Conservation (phyloP, 1,284 basidiomycete species). For the Boletellus deceptivus region DNA sequence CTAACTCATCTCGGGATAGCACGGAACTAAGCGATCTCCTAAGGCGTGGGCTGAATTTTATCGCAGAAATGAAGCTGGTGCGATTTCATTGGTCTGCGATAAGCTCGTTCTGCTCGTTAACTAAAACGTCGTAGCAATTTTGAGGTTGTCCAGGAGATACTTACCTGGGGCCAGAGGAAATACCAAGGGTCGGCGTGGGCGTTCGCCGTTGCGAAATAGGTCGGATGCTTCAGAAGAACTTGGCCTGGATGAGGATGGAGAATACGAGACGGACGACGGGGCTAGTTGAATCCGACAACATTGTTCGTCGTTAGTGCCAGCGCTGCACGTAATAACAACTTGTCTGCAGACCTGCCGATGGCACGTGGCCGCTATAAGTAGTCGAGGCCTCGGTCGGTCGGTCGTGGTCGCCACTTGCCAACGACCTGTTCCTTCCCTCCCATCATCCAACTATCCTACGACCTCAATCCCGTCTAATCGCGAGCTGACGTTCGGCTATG, state of each 20-base stretch:
- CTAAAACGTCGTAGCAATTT: constrained; percentile 17
- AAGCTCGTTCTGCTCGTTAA: constrained; percentile 5
- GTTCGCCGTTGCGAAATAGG: constrained; percentile 23
- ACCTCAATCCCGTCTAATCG: constrained; percentile 7
- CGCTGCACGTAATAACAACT: constrained; percentile 8
- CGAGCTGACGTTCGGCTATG: constrained; percentile 47
- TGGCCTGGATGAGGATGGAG: constrained; percentile 20
- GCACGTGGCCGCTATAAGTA: constrained; percentile 33
- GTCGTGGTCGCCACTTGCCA: constrained; percentile 18
- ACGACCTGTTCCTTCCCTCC: constrained; percentile 10
- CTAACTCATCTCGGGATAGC: constrained; percentile 23
- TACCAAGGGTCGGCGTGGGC: constrained; percentile 16
- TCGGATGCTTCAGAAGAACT: constrained; percentile 1
- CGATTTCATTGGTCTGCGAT: constrained; percentile 12
- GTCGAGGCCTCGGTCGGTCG: not conserved
- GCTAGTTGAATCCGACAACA: constrained; percentile 3
- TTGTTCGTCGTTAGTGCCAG: constrained; percentile 7
- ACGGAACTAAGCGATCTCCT: constrained; percentile 45
- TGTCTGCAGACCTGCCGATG: constrained; percentile 2
- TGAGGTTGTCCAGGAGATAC: constrained; percentile 27
- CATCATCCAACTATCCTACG: constrained; percentile 13
- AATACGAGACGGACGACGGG: constrained; percentile 23
- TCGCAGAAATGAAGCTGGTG: constrained; percentile 49
- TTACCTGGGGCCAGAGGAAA: constrained; percentile 6
- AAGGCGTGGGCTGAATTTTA: constrained; percentile 64